A percentile compares a stretch with the other conserved stretches of the same genome.
Evolutionary conservation across 2,329 filamentous ascomycete genomes (phyloP).

Genomic region (Trichoderma hamatum): DNA sequence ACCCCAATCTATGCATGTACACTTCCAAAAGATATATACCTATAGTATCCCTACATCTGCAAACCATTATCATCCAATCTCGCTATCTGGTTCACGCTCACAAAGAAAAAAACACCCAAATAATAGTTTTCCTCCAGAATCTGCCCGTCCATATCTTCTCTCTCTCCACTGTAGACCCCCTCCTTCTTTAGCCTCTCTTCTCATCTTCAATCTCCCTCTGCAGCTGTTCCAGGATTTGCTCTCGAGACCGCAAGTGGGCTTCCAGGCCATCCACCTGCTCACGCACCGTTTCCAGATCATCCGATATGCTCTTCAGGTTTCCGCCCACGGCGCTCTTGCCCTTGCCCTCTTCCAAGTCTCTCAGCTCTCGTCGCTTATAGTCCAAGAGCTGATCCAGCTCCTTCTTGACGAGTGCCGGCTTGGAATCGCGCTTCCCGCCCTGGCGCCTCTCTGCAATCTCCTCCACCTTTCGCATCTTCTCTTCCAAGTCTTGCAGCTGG

Average conservation of each 20-base stretch:
- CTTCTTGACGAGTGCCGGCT: conserved; percentile 88
- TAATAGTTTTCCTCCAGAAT: neutral
- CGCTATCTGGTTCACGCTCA: conserved; percentile 10
- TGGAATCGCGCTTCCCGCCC: conserved; percentile 70
- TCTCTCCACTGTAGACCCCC: neutral
- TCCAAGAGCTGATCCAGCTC: conserved; percentile 93
- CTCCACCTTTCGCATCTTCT: conserved; percentile 83
- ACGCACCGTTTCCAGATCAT: conserved; percentile 86
- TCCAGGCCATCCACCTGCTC: conserved; percentile 94
- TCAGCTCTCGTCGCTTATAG: conserved; percentile 83
- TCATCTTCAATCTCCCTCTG: conserved; percentile 84
- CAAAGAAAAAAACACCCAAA: neutral
- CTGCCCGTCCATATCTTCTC: neutral
- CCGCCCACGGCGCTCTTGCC: conserved; percentile 70
- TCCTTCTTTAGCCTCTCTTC: conserved; percentile 59
- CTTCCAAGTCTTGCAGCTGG: conserved; percentile 85
- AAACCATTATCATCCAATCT: conserved; percentile 19
- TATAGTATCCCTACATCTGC: neutral
- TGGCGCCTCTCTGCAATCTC: conserved; percentile 66
- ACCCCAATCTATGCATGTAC: conserved; percentile 18
- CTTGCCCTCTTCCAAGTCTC: conserved; percentile 72
- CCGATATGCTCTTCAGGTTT: conserved; percentile 73
- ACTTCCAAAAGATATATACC: conserved; percentile 9
- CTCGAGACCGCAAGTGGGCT: conserved; percentile 74
- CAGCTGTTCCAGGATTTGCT: conserved; percentile 75